These are phyloP conservation scores for Aspergillus niger DNA, from an alignment of 2,329 filamentous ascomycete genomes.

Conservation along the genomic window DNA sequence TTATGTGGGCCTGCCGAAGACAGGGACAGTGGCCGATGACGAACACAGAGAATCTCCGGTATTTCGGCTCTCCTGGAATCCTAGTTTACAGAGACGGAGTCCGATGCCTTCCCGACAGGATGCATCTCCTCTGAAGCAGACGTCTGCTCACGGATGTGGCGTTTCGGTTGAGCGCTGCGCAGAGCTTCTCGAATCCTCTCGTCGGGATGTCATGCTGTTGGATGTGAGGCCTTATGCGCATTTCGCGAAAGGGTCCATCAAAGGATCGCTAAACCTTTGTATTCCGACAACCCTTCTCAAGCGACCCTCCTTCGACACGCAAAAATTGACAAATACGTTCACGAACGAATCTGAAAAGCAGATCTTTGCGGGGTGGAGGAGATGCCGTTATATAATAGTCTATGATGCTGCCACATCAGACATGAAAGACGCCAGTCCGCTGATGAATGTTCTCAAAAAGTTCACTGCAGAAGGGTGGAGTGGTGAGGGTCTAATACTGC, in stretches of 20 bases:
- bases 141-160: conserved; percentile 46
- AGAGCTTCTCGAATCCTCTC: conserved; percentile 55
- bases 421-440: conserved; percentile 75
- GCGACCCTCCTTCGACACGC: conserved; percentile 82
- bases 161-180: conserved; percentile 58
- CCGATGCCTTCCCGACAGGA: not conserved
- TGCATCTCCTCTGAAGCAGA: not conserved
- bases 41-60: conserved; percentile 22
- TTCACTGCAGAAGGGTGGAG: conserved; percentile 82
- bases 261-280: conserved; percentile 84
- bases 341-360: conserved; percentile 68
- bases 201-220: conserved; percentile 67
- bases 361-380: conserved; percentile 75
- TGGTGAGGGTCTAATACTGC: conserved; percentile 72
- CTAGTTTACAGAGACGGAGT: conserved; percentile 9
- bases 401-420: conserved; percentile 80
- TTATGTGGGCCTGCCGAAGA: conserved; percentile 68
- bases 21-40: conserved; percentile 24
- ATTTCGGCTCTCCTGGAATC: conserved; percentile 23
- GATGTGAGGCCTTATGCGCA: conserved; percentile 87
- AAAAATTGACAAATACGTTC: conserved; percentile 86
- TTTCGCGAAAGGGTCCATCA: conserved; percentile 72
- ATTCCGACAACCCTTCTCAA: conserved; percentile 94
- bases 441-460: conserved; percentile 89
- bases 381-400: conserved; percentile 75